Evolutionary conservation across 306 rosid genomes (phyloP).

Genomic region (Argentina anserina): DNA sequence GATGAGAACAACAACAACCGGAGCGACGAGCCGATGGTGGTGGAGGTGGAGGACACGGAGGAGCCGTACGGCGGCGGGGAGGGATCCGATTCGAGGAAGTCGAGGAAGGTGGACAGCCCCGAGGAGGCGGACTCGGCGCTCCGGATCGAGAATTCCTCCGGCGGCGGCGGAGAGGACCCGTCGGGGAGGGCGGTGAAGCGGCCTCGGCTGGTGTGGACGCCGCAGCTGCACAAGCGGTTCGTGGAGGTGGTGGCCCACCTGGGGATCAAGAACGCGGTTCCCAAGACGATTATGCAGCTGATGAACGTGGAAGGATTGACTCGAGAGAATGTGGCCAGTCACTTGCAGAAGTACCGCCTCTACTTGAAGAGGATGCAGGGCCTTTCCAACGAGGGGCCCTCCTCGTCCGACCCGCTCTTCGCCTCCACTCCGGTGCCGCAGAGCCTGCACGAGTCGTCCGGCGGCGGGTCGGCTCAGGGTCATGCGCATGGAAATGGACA

Average conservation of each 20-base stretch:
- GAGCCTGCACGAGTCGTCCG: slow-evolving; percentile 53
- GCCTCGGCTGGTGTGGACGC: slow-evolving; percentile 85
- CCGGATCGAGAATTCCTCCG: slow-evolving; percentile 31
- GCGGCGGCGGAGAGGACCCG: slow-evolving; percentile 21
- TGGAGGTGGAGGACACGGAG: slow-evolving; percentile 38
- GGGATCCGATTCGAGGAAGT: slow-evolving; percentile 55
- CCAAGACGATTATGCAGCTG: slow-evolving; percentile 88
- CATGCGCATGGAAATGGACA: slow-evolving; percentile 41
- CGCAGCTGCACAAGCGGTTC: slow-evolving; percentile 86
- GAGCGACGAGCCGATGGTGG: slow-evolving; percentile 35
- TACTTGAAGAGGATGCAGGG: slow-evolving; percentile 87
- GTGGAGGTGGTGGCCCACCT: slow-evolving; percentile 89
- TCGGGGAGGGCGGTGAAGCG: slow-evolving; percentile 55
- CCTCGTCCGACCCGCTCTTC: slow-evolving; percentile 69
- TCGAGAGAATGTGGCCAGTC: slow-evolving; percentile 92
- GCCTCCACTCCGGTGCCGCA: slow-evolving; percentile 75
- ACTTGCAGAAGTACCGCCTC: slow-evolving; percentile 85
- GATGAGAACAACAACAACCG: slow-evolving; percentile 15
- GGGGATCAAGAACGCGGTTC: slow-evolving; percentile 88
- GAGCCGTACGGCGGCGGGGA: slow-evolving; percentile 41
- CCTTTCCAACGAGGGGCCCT: slow-evolving; percentile 64
- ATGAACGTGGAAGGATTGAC: slow-evolving; percentile 97
- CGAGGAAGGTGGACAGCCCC: slow-evolving; percentile 46
- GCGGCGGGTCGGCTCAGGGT: slow-evolving; percentile 21
- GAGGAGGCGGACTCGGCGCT: slow-evolving; percentile 63